Percentiles rank a stretch among this genome's conserved stretches.
phyloP scores from a whole-genome alignment of 106 monocot species.

The Cymbidium sinense region DNA sequence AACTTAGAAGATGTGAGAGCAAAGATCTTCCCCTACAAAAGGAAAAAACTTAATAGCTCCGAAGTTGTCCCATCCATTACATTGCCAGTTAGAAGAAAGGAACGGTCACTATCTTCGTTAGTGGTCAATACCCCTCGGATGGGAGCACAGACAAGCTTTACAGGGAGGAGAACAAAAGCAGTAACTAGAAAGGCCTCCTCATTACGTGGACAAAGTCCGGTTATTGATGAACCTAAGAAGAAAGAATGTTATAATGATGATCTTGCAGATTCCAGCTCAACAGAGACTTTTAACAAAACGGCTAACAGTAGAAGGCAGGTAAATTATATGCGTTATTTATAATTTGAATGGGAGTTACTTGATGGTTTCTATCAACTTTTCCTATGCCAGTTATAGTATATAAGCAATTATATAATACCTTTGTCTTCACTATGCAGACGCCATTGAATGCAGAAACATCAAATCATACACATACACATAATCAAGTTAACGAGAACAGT shows the following conservation, averaged over 20 bases:
- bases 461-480: conserved; percentile 14
- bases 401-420: not conserved
- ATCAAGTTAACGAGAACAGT: conserved; percentile 27
- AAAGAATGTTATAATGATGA: conserved; percentile 38
- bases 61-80: conserved; percentile 48
- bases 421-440: conserved; percentile 25
- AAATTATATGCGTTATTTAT: conserved; percentile 5
- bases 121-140: conserved; percentile 76
- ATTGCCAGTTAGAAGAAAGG: conserved; percentile 76
- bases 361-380: not conserved
- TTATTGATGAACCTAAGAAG: conserved; percentile 24
- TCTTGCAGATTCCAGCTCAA: conserved; percentile 28
- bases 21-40: conserved; percentile 82
- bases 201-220: conserved; percentile 28
- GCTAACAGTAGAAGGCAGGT: conserved; percentile 61
- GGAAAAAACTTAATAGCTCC: conserved; percentile 47
- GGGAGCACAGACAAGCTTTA: conserved; percentile 42
- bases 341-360: not conserved
- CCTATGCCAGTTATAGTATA: not conserved
- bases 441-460: conserved; percentile 43
- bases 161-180: conserved; percentile 73
- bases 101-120: conserved; percentile 90
- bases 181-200: conserved; percentile 39
- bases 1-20: conserved; percentile 80
- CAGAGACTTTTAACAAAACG: conserved; percentile 33